A percentile compares a stretch with the other conserved stretches of the same genome.
Conservation (phyloP, 805 yeast species). For the Debaryomyces hansenii region DNA sequence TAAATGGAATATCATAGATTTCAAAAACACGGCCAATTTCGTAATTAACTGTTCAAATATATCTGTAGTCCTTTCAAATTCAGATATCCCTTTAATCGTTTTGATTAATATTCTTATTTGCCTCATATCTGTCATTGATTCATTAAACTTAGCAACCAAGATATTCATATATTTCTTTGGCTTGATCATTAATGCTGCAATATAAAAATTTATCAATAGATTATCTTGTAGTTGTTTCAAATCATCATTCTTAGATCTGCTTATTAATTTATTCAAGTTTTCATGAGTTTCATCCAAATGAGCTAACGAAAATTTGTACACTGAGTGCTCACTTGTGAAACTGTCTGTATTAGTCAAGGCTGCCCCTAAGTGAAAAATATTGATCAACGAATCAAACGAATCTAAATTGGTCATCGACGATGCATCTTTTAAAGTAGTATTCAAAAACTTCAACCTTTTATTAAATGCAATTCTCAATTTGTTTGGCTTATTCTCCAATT, state of each 20-base stretch:
- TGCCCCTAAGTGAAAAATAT: slow-evolving; percentile 36
- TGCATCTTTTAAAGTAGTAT: slow-evolving; percentile 28
- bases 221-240: slow-evolving; percentile 17
- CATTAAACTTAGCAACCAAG: slow-evolving; percentile 22
- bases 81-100: slow-evolving; percentile 30
- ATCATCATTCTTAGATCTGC: slow-evolving; percentile 13
- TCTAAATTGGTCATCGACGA: slow-evolving; percentile 26
- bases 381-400: slow-evolving; percentile 34
- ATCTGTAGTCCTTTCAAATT: slow-evolving; percentile 17
- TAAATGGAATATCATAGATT: slow-evolving; percentile 16
- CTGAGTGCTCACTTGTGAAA: slow-evolving; percentile 20
- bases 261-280: slow-evolving; percentile 16
- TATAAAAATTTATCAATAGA: slow-evolving; percentile 27
- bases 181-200: slow-evolving; percentile 35
- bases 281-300: slow-evolving; percentile 32
- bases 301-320: slow-evolving; percentile 27
- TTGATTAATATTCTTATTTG: slow-evolving; percentile 27
- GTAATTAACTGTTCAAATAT: slow-evolving; percentile 24
- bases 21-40: slow-evolving; percentile 22
- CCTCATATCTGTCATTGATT: slow-evolving; percentile 20
- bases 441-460: slow-evolving; percentile 34
- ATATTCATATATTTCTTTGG: slow-evolving; percentile 29
- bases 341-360: slow-evolving; percentile 18
- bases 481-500: slow-evolving; percentile 28
- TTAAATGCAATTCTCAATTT: slow-evolving; percentile 34